phyloP scores from a whole-genome alignment of 225 moss, liverwort and hornwort species.

The Pleurozium schreberi region DNA sequence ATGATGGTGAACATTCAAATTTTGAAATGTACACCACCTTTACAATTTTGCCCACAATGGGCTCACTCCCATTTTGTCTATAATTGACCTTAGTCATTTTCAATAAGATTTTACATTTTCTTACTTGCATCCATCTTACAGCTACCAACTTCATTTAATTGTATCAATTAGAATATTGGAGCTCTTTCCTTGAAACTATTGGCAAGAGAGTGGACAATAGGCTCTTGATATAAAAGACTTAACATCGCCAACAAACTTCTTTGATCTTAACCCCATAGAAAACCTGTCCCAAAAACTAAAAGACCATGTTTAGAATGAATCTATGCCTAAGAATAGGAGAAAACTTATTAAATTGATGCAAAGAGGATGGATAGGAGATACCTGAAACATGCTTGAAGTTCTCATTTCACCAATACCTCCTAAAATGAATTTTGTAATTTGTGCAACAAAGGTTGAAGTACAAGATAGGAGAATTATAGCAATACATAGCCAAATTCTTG shows the following conservation, averaged over 20 bases:
- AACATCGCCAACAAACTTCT: neutral
- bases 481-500: too few relatives aligned
- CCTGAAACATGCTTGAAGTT: neutral
- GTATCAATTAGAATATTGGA: neutral
- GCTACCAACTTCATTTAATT: neutral
- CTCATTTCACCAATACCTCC: neutral
- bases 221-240: neutral
- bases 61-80: too few relatives aligned
- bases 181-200: neutral
- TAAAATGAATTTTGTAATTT: neutral
- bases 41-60: too few relatives aligned
- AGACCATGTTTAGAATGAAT: too few relatives aligned
- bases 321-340: too few relatives aligned
- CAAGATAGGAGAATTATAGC: neutral
- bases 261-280: too few relatives aligned
- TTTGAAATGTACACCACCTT: too few relatives aligned
- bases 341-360: neutral
- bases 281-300: too few relatives aligned
- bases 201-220: neutral
- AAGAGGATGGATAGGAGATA: neutral
- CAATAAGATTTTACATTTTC: neutral
- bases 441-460: rapidly evolving
- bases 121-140: neutral
- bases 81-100: neutral
- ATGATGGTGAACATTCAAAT: too few relatives aligned